Conservation (phyloP, 208 protist genomes). For the Angomonas desouzai region DNA sequence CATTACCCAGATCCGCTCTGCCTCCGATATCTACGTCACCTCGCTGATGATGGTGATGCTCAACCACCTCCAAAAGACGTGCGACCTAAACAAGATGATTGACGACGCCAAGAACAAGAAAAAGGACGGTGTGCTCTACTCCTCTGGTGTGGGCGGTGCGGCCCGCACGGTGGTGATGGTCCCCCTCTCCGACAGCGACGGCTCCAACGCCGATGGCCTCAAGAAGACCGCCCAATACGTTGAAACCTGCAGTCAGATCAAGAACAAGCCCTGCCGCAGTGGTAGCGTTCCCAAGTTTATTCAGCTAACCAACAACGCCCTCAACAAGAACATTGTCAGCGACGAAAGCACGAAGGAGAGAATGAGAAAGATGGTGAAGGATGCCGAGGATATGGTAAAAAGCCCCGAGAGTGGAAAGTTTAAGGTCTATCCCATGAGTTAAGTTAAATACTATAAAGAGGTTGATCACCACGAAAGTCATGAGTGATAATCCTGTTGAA, state of each 20-base stretch:
- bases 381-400: neutral
- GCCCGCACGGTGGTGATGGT: neutral
- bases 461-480: too few species aligned
- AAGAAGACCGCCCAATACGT: neutral
- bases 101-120: slow-evolving; percentile 2
- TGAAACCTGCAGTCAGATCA: neutral
- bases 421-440: neutral
- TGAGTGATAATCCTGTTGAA: too few species aligned
- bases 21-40: neutral
- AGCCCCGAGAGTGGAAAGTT: neutral
- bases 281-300: neutral
- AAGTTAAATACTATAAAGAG: too few species aligned
- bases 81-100: neutral
- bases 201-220: neutral
- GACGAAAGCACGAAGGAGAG: slow-evolving; percentile 2
- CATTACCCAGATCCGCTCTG: slow-evolving; percentile 1
- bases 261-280: neutral
- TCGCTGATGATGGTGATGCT: neutral
- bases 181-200: neutral
- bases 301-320: neutral
- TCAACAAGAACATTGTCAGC: neutral
- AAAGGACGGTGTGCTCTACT: slow-evolving; percentile 1
- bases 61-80: slow-evolving; percentile 4
- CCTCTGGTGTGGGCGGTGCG: neutral
- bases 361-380: slow-evolving; percentile 6